Base-by-base conservation (phyloP, 805 yeast species). In the Metschnikowia corniflorae region DNA sequence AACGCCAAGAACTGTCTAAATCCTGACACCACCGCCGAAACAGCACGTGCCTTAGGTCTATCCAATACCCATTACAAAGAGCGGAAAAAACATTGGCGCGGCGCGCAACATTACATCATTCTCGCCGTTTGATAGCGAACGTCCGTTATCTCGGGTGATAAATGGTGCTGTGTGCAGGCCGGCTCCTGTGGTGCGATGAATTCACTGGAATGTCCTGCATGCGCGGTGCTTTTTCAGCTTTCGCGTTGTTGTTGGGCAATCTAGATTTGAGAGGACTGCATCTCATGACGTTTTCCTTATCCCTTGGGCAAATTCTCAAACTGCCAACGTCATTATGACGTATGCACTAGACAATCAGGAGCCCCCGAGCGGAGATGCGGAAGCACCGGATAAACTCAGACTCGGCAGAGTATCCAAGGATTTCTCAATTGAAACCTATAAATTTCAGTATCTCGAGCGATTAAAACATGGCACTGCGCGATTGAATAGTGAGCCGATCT, bases 291-390 rank as follows among this genome's bases (percentile, higher is more conserved):
- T 30, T 20, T 23, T 31, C 15, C 28, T 13, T 30, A 26, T 26
- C 16, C 21, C 12, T 26, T 15, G 19, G 6, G 18, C 14, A 3
- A 16, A 10, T 9, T 9, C 10, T 17, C 26, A 13, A 10, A n/a
- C 25, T 10, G 28, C 14, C 16, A 22, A 37, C 40, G 40, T 37
- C 40, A 37, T 37, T 7, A 37, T 37, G 40, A 37, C 40, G 40
- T 37, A 37, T 26, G 33, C 18, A 16, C 16, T n/a, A 29, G 24
- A 16, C 28, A 10, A 10, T 10, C 7, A 20, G 23, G 24, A 10
- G 24, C 5, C 24, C 12, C 5, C 4, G 9, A 10, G n/a, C 24
- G 9, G 24, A 21, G 3, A 21, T 3, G 5, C 5, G n/a, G n/a
- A 21, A 10, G 24, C 9, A 5, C 24, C 9, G 24, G 24, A 10